Evolutionary conservation across 192 early-diverging fungal genomes (phyloP).

Genomic region (Pecoramyces ruminantium): DNA sequence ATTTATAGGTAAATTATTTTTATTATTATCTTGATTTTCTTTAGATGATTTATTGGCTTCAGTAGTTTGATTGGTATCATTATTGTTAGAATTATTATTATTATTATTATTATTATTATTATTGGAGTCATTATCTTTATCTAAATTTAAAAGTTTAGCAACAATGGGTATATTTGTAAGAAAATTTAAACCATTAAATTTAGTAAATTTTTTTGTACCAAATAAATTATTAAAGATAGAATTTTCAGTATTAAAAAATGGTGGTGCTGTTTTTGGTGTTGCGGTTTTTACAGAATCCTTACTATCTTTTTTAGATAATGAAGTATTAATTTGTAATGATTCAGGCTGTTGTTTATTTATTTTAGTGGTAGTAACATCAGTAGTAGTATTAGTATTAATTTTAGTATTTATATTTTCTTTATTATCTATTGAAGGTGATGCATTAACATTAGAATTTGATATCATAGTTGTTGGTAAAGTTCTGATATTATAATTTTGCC

Average conservation of each 20-base stretch:
- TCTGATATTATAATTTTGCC: background rate
- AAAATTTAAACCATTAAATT: background rate
- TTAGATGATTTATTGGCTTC: background rate
- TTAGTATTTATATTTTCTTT: no score
- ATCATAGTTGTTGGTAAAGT: no score
- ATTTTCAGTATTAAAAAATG: background rate
- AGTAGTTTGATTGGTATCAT: background rate
- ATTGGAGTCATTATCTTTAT: background rate
- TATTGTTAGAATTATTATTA: background rate
- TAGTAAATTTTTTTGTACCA: background rate
- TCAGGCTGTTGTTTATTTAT: background rate
- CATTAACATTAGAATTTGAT: no score
- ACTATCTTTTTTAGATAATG: background rate
- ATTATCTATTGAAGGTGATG: no score
- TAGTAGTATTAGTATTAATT: no score
- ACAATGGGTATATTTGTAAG: background rate
- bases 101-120: background rate
- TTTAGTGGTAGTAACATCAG: no score
- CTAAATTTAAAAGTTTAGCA: background rate
- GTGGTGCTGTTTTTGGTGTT: background rate
- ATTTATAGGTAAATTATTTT: background rate
- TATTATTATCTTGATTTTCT: background rate
- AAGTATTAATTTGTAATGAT: background rate
- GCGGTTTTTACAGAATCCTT: background rate
- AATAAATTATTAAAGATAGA: background rate